Evolutionary conservation across 139 green algal species (phyloP), one percentile per base, ranked within the genome.

Genomic region (Parachlorella kessleri): DNA sequence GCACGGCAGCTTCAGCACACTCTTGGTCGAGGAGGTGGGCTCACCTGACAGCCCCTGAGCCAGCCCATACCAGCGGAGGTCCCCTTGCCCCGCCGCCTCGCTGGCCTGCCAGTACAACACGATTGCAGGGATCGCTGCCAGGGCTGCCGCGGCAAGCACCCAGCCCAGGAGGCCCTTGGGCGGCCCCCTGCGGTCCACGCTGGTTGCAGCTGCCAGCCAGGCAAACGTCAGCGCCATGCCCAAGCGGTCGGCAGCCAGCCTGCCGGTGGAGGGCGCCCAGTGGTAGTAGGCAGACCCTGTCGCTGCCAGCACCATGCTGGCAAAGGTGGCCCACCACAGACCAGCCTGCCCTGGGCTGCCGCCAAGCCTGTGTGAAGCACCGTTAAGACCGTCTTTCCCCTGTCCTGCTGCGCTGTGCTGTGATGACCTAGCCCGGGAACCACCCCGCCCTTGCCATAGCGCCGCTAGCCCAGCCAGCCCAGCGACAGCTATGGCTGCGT

Each of bases 41-140:
- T 75, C 40, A 76, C 71, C 71, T 1, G 71, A 6, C 1, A 67
- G 53, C 3, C 53, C 71, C 35, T 76, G 71, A 48, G 48, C 36
- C 71, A 76, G 53, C 33, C 24, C 26, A 26, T 76, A 76, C 5
- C 33, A 8, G 1, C 71, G 71, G 48, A 76, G 71, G 53, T 76
- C 53, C 7, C 71, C 71, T 26, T 26, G 36, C 6, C 71, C 71
- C 35, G 35, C 71, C 1, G 48, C 71, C 53, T 76, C 71, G n/a
- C 71, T 64, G 23, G 40, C 35, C 53, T 53, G 53, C 71, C 71
- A 76, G 5, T 18, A 48, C 48, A 18, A 10, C 48, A 59, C 48
- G 48, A 10, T 59, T 10, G 10, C 48, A 18, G n/a, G n/a, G n/a
- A n/a, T n/a, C n/a, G n/a, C n/a, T n/a, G n/a, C n/a, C n/a, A n/a